Evolutionary conservation across 768 basidiomycete genomes (phyloP), one percentile per base, ranked within the genome.

Genomic region (Russula vinacea): DNA sequence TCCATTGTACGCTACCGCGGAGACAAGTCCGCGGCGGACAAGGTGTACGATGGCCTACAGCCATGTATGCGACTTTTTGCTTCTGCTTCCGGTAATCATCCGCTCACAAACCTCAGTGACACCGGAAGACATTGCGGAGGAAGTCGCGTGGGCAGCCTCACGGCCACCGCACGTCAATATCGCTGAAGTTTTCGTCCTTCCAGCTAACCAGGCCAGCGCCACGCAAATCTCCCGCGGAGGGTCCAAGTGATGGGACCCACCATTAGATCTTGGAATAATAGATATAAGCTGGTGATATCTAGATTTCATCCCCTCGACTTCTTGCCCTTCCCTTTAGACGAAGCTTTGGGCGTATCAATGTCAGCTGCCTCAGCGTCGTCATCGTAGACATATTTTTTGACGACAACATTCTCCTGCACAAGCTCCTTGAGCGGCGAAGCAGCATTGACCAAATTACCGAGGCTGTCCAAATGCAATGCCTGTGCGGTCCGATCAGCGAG

Each of bases 101-200:
- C 19, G 51, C 32, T 65, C 47, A 52, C 39, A 22, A 19, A 13
- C 19, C 56, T 37, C 70, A 94, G 91, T 96, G 74, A 81, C 83
- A 7, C 86, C 88, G 8, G 81, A 88, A 64, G 94, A 98, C 72
- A 89, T 98, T 52, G 97, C 97, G 1, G 97, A 99, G 74, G 94
- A 98, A 76, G 95, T 99, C 71, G 94, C 96, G 22, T 99, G 96
- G 96, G 87, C 87, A 16, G 96, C 97, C 22, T 82, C 90, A 13
- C 87, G 95, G 47, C 95, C 95, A 13, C 81, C 90, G 45, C 95
- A 96, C 71, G 92, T 98, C 51, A 94, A 98, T 73, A 81, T 98
- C 49, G 93, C 92, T 0, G 89, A 94, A 71, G 75, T 90, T 13
- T 83, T 84, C 61, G 80, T 92, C 51, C 83, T 91, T 69, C 90